Conservation (phyloP, 345 rosid genomes). For the Capsella bursapastoris region DNA sequence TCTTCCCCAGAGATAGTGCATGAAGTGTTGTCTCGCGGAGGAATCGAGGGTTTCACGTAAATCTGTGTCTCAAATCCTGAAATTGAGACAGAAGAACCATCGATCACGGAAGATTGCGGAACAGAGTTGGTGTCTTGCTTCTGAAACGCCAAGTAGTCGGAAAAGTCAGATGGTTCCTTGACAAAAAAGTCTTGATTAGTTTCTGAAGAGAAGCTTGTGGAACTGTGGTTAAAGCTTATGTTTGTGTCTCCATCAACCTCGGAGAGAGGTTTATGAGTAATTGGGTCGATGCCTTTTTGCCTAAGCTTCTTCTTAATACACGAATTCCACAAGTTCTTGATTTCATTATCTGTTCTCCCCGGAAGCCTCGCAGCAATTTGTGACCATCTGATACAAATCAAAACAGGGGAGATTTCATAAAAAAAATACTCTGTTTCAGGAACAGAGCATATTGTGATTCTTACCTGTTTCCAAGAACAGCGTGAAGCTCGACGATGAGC, state of each 20-base stretch:
- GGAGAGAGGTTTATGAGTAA: slow-evolving; percentile 38
- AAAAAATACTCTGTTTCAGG: slow-evolving; percentile 2
- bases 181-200: slow-evolving; percentile 48
- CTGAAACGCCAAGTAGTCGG: slow-evolving; percentile 55
- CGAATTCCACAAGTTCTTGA: slow-evolving; percentile 42
- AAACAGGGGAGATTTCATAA: not conserved
- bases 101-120: not conserved
- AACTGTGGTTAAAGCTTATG: not conserved
- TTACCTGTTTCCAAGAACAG: slow-evolving; percentile 67
- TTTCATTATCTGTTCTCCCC: slow-evolving; percentile 44
- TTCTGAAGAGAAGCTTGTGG: slow-evolving; percentile 40
- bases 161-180: slow-evolving; percentile 42
- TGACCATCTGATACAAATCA: slow-evolving; percentile 36
- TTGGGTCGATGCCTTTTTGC: slow-evolving; percentile 34
- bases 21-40: slow-evolving; percentile 45
- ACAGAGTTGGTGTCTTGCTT: slow-evolving; percentile 49
- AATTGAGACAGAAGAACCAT: slow-evolving; percentile 23
- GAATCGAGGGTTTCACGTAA: slow-evolving; percentile 56
- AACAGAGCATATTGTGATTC: not conserved
- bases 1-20: not conserved
- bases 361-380: slow-evolving; percentile 40
- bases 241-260: slow-evolving; percentile 33
- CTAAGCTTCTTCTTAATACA: slow-evolving; percentile 39
- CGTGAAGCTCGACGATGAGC: slow-evolving; percentile 58
- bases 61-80: slow-evolving; percentile 46